Evolutionary conservation across 768 basidiomycete species (phyloP).

Genomic region (Mycena alexandri): DNA sequence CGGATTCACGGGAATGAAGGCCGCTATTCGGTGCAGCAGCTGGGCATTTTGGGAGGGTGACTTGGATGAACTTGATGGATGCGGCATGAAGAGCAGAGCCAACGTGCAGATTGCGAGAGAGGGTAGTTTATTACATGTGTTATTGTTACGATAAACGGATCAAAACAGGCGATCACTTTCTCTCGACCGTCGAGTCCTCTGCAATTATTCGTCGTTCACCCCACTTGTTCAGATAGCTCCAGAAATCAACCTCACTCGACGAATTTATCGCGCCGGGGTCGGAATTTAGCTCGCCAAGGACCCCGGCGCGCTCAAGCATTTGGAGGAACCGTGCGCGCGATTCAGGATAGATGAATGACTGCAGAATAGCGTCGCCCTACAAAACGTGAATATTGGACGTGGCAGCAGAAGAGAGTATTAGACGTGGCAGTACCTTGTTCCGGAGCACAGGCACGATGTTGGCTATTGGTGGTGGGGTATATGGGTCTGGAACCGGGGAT

Average conservation of each 20-base stretch:
- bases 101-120: neutral
- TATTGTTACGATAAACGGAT: conserved; percentile 1
- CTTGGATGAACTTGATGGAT: neutral
- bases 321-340: conserved; percentile 77
- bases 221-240: conserved; percentile 66
- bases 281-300: conserved; percentile 54
- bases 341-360: conserved; percentile 78
- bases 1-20: conserved; percentile 50
- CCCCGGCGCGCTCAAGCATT: conserved; percentile 61
- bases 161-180: too few relatives aligned
- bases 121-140: conserved; percentile 22
- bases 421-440: conserved; percentile 75
- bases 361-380: conserved; percentile 70
- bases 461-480: conserved; percentile 44
- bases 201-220: conserved; percentile 25
- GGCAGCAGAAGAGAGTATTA: conserved; percentile 42
- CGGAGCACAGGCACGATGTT: conserved; percentile 66
- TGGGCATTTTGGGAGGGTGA: neutral
- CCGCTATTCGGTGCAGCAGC: conserved; percentile 35
- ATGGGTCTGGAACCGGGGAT: conserved; percentile 40
- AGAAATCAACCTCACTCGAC: conserved; percentile 70
- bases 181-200: conserved; percentile 9
- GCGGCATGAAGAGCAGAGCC: conserved; percentile 1
- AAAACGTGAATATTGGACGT: conserved; percentile 28
- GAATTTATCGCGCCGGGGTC: conserved; percentile 38